A percentile compares a stretch with the other conserved stretches of the same genome.
phyloP scores from a whole-genome alignment of 2,329 filamentous ascomycete genomes.

The Sphaerostilbella broomeana region DNA sequence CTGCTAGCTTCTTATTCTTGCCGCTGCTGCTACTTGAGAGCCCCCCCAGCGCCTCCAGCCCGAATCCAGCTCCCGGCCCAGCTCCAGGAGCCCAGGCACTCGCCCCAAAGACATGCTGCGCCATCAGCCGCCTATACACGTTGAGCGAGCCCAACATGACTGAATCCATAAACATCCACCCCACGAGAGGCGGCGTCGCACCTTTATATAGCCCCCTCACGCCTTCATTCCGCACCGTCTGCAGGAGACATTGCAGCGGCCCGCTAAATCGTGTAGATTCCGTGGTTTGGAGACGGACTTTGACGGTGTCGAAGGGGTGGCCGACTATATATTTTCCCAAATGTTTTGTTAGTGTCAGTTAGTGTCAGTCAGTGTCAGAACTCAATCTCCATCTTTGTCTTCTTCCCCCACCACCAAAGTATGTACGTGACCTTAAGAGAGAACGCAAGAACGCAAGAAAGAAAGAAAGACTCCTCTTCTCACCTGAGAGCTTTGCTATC shows the following conservation, averaged over 20 bases:
- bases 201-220: slow-evolving; percentile 87
- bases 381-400: background rate
- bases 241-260: slow-evolving; percentile 75
- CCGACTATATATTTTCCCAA: slow-evolving; percentile 50
- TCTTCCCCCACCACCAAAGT: background rate
- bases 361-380: background rate
- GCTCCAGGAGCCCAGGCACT: slow-evolving; percentile 23
- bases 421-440: background rate
- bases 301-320: slow-evolving; percentile 88
- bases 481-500: slow-evolving; percentile 80
- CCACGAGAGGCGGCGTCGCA: slow-evolving; percentile 81
- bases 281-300: slow-evolving; percentile 90
- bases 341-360: no score
- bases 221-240: slow-evolving; percentile 83
- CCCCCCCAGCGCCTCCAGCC: slow-evolving; percentile 4
- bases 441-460: background rate
- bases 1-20: background rate
- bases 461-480: slow-evolving; percentile 19
- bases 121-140: slow-evolving; percentile 77
- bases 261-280: slow-evolving; percentile 71
- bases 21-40: background rate
- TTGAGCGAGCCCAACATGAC: slow-evolving; percentile 88
- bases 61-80: slow-evolving; percentile 16
- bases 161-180: slow-evolving; percentile 98
- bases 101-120: slow-evolving; percentile 69